Conservation (phyloP, 2,329 filamentous ascomycete species). For the Xylaria arbuscula region DNA sequence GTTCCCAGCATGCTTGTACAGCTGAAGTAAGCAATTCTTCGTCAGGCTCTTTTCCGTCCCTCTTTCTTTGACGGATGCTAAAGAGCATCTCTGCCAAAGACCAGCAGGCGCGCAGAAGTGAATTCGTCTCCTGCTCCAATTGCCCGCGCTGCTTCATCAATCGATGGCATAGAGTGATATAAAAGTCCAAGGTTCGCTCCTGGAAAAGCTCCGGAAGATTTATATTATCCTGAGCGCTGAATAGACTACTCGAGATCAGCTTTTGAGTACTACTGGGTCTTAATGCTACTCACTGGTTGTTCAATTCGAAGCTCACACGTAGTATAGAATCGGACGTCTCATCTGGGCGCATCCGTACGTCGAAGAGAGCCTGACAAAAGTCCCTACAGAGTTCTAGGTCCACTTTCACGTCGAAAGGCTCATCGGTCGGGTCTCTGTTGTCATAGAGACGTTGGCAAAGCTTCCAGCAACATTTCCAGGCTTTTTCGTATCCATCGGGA, state of each 20-base stretch:
- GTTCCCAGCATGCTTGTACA: constrained; percentile 93
- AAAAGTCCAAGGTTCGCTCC: constrained; percentile 92
- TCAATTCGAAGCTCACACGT: constrained; percentile 92
- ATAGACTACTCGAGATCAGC: constrained; percentile 65
- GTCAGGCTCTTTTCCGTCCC: constrained; percentile 77
- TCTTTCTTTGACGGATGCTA: constrained; percentile 83
- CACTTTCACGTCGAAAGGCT: constrained; percentile 73
- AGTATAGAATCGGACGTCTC: constrained; percentile 86
- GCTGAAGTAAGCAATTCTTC: constrained; percentile 88
- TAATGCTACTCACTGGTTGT: constrained; percentile 75
- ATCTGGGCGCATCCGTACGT: constrained; percentile 81
- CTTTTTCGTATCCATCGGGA: constrained; percentile 83
- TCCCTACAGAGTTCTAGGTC: constrained; percentile 90
- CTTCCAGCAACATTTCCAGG: constrained; percentile 95
- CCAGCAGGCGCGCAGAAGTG: constrained; percentile 88
- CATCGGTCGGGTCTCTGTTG: constrained; percentile 76
- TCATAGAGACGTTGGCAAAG: constrained; percentile 91
- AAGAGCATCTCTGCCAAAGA: constrained; percentile 92
- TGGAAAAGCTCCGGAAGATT: constrained; percentile 86
- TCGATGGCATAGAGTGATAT: constrained; percentile 91
- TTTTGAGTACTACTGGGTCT: neutral
- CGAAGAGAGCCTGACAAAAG: constrained; percentile 92
- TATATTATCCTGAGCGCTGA: constrained; percentile 85
- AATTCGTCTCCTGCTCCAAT: constrained; percentile 83
- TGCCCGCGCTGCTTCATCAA: constrained; percentile 94